These are phyloP conservation scores for Alternaria novae-zelandiae DNA, from an alignment of 2,329 filamentous ascomycete species.

Conservation along the genomic window DNA sequence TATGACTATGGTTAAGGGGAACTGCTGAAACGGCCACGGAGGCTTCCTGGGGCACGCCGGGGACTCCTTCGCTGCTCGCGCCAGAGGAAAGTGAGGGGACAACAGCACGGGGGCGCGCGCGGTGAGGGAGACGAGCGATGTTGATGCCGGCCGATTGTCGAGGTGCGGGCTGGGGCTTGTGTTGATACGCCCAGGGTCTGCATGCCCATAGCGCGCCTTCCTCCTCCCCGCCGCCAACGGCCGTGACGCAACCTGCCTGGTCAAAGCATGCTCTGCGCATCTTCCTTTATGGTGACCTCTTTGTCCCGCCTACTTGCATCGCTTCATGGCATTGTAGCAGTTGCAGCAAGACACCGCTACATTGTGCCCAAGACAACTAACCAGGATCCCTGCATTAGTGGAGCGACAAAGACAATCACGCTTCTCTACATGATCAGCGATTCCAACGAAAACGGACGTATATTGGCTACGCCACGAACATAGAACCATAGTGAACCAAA, in stretches of 20 bases:
- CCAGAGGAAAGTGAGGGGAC: neutral
- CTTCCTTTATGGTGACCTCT: neutral
- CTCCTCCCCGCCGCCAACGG: conserved; percentile 20
- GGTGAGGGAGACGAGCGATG: conserved; percentile 7
- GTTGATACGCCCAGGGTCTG: conserved; percentile 25
- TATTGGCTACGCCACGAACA: conserved; percentile 16
- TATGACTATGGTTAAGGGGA: conserved; percentile 39
- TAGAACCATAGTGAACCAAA: conserved; percentile 19
- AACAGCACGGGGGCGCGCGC: neutral
- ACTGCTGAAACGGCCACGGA: conserved; percentile 22
- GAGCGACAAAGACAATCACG: neutral
- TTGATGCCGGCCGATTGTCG: conserved; percentile 17
- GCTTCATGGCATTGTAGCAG: neutral
- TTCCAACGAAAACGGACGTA: neutral
- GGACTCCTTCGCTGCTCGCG: conserved; percentile 4
- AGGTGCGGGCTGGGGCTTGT: conserved; percentile 23
- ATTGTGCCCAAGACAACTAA: neutral
- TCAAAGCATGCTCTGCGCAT: neutral
- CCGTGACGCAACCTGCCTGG: conserved; percentile 19
- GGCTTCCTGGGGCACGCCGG: conserved; percentile 1
- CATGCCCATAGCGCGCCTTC: conserved; percentile 30
- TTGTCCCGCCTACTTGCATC: neutral
- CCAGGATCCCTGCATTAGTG: neutral
- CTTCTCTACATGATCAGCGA: neutral
- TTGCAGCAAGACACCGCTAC: neutral